These are phyloP conservation scores for Thelonectria olida DNA, from an alignment of 2,329 filamentous ascomycete species.

Conservation along the genomic window DNA sequence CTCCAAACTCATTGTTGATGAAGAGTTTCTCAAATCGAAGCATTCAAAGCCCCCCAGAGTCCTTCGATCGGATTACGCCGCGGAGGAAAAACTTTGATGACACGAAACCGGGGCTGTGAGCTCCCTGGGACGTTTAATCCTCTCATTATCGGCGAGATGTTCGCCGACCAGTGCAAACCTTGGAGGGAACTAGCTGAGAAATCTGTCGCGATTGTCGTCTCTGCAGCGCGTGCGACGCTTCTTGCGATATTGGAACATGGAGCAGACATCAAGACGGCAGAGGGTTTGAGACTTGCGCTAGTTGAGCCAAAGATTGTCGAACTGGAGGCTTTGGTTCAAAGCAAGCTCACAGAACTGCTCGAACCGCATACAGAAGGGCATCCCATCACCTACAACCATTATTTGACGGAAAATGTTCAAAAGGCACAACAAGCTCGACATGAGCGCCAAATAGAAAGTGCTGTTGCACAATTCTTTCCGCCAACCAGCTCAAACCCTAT, in stretches of 20 bases:
- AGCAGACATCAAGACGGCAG: background rate
- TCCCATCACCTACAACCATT: background rate
- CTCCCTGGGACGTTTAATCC: background rate
- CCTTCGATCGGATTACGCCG: background rate
- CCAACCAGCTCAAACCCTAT: too few relatives aligned
- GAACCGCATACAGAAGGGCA: background rate
- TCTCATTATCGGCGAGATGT: background rate
- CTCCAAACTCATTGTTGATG: background rate
- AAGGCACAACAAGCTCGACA: background rate
- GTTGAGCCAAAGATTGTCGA: background rate
- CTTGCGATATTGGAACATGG: background rate
- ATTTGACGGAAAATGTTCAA: background rate
- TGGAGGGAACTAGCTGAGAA: background rate
- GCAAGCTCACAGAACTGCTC: background rate
- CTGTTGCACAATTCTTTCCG: too few relatives aligned
- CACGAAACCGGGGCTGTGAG: background rate
- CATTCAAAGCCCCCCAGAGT: background rate
- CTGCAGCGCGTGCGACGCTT: background rate
- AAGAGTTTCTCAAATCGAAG: background rate
- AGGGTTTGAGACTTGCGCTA: background rate
- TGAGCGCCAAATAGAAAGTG: background rate
- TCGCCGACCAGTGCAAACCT: background rate
- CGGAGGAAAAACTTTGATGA: background rate
- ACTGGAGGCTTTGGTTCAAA: background rate
- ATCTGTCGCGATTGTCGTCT: background rate